phyloP scores from a whole-genome alignment of 495 filamentous ascomycete species.

The Neurospora cerealis region DNA sequence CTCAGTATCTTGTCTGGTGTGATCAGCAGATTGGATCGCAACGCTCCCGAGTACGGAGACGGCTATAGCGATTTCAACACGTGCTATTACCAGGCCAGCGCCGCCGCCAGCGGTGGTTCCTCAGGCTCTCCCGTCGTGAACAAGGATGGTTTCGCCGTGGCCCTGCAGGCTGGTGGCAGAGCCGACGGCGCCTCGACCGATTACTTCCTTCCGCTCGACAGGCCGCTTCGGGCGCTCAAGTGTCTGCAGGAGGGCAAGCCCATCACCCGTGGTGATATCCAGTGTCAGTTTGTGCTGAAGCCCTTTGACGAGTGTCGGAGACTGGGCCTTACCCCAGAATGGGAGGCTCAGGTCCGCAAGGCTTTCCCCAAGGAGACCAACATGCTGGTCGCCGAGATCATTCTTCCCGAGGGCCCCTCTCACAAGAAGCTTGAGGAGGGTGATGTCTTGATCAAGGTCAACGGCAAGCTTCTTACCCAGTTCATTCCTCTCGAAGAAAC shows the following conservation, averaged over 20 bases:
- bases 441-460: conserved; percentile 91
- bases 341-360: conserved; percentile 74
- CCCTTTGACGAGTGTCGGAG: conserved; percentile 96
- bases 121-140: conserved; percentile 97
- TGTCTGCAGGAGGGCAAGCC: conserved; percentile 68
- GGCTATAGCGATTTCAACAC: conserved; percentile 99
- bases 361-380: conserved; percentile 87
- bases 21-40: conserved; percentile 89
- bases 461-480: conserved; percentile 86
- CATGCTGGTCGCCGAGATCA: conserved; percentile 92
- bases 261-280: conserved; percentile 86
- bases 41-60: conserved; percentile 96
- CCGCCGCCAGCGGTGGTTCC: conserved; percentile 89
- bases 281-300: conserved; percentile 93
- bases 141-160: conserved; percentile 84
- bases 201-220: conserved; percentile 91
- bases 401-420: conserved; percentile 83
- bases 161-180: conserved; percentile 88
- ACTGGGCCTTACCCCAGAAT: conserved; percentile 72
- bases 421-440: conserved; percentile 82
- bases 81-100: conserved; percentile 97
- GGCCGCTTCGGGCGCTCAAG: conserved; percentile 74
- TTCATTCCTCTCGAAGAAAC: conserved; percentile 92
- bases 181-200: conserved; percentile 93
- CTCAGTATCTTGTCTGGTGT: conserved; percentile 96